A percentile compares a stretch with the other conserved stretches of the same genome.
Evolutionary conservation across 2,329 filamentous ascomycete genomes (phyloP).

Genomic region (Fonsecaea pugnacius): DNA sequence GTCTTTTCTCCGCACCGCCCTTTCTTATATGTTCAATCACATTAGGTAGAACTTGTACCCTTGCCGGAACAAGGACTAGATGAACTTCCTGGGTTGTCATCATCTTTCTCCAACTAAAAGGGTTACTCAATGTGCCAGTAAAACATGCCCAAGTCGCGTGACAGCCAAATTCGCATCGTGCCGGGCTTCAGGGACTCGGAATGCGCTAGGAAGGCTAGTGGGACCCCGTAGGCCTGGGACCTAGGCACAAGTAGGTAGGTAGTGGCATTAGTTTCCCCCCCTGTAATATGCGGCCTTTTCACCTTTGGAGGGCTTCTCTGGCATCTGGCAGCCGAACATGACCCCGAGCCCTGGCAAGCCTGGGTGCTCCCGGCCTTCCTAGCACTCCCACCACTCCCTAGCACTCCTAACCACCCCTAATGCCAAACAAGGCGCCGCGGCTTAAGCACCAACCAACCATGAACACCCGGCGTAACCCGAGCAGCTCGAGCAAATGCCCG

Average conservation of each 20-base stretch:
- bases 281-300: background rate
- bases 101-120: background rate
- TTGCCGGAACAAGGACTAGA: background rate
- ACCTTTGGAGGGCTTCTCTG: background rate
- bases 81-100: background rate
- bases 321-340: background rate
- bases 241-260: background rate
- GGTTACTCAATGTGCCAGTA: constrained; percentile 1
- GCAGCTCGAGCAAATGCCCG: constrained; percentile 13
- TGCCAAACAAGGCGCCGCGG: background rate
- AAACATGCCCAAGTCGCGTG: background rate
- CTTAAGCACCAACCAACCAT: constrained; percentile 1
- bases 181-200: background rate
- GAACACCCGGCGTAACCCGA: constrained; percentile 13
- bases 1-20: background rate
- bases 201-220: background rate
- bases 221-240: background rate
- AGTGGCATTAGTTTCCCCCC: background rate
- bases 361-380: background rate
- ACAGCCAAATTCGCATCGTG: constrained; percentile 1
- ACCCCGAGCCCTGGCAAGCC: background rate
- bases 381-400: background rate
- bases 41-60: no score
- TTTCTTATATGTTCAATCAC: background rate
- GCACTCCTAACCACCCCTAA: background rate